Evolutionary conservation across 2,329 filamentous ascomycete genomes (phyloP), one percentile per base, ranked within the genome.

Genomic region (Fusarium sp.): DNA sequence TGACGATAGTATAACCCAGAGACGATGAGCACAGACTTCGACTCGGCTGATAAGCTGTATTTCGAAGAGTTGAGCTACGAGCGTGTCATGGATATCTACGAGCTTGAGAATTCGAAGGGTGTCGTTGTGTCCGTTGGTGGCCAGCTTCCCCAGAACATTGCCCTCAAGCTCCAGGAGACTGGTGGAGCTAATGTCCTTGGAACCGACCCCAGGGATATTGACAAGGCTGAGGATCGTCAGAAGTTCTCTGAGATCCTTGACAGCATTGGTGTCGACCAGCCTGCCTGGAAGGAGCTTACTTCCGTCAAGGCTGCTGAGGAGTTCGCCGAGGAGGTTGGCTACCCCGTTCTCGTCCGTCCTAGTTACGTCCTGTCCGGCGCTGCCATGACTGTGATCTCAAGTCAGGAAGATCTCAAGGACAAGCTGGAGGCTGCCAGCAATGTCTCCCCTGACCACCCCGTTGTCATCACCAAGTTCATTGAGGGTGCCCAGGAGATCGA

Each of bases 241-340:
- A 98, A 99, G 84, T 99, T 99, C 87, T 98, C 96, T 28, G 93
- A 95, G 79, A 98, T 98, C 74, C 89, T 99, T 51, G 96, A 99
- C 83, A 97, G 94, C 83, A 98, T 98, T 78, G 96, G 95, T 68
- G 91, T 99, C 63, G 96, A 98, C 82, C 96, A 99, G 85, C 96
- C 96, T 41, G 95, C 94, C 15, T 99, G 96, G 96, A 98, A 97
- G 84, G 96, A 99, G 83, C 90, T 98, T 44, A 97, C 93, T 36
- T 98, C 94, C 22, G 94, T 96, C 70, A 86, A 92, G 71, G 96
- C 94, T 26, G 96, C 95, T n/a, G 92, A 95, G 85, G 86, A 89
- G 72, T 99, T 98, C 78, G 95, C 95, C 57, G 86, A 94, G 18
- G 86, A 90, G 77, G 96, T 98, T 72, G 91, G 92, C 75, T 99